Conservation (phyloP, 2,329 filamentous ascomycete genomes). For the Claviceps purpurea region DNA sequence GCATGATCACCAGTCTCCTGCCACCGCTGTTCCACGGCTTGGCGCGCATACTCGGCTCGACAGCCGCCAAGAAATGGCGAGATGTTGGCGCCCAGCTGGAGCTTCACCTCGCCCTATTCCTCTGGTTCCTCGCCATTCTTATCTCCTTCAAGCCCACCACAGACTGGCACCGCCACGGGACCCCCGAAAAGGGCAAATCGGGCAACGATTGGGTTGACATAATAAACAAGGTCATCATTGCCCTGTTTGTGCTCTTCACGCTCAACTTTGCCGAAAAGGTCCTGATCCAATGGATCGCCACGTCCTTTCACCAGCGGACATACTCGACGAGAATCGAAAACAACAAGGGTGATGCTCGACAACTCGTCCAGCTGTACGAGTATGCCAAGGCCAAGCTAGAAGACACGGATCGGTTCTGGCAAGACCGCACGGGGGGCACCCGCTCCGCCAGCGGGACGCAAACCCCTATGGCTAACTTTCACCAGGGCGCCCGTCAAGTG, state of each 20-base stretch:
- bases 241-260: constrained; percentile 64
- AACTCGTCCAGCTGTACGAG: constrained; percentile 43
- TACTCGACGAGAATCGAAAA: constrained; percentile 84
- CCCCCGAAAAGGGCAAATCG: constrained; percentile 27
- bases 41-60: constrained; percentile 64
- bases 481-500: constrained; percentile 61
- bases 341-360: constrained; percentile 77
- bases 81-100: constrained; percentile 80
- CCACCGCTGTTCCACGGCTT: constrained; percentile 34
- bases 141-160: constrained; percentile 78
- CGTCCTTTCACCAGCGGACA: constrained; percentile 80
- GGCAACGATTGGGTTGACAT: constrained; percentile 57
- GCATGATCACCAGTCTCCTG: constrained; percentile 38
- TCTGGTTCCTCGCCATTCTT: constrained; percentile 82
- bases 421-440: constrained; percentile 18
- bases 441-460: constrained; percentile 43
- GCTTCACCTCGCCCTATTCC: constrained; percentile 71
- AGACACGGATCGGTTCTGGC: constrained; percentile 36
- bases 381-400: constrained; percentile 66
- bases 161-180: constrained; percentile 37
- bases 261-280: constrained; percentile 88
- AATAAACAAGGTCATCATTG: constrained; percentile 75
- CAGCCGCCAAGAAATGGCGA: constrained; percentile 84
- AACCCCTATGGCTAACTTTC: constrained; percentile 62
- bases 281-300: constrained; percentile 86